Evolutionary conservation across 805 yeast species (phyloP).

Genomic region (Candida ulmi): DNA sequence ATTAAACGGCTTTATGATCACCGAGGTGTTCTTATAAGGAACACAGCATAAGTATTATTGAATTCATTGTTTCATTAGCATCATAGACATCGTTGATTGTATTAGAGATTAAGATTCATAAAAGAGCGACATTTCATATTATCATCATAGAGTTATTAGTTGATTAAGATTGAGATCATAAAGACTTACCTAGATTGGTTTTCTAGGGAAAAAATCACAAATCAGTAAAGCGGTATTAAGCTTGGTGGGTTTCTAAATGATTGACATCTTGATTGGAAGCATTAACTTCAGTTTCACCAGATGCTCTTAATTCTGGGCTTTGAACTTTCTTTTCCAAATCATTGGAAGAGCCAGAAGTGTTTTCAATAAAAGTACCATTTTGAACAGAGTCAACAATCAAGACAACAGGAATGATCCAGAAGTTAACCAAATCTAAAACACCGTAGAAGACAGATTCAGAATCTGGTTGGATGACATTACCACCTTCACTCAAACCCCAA

Average conservation of each 20-base stretch:
- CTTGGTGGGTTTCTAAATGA: background rate
- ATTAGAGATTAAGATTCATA: too few species aligned
- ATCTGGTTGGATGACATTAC: constrained; percentile 47
- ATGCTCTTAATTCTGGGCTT: constrained; percentile 22
- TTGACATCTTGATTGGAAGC: background rate
- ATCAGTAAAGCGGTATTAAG: background rate
- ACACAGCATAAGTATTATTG: too few species aligned
- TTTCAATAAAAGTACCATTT: constrained; percentile 13
- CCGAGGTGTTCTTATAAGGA: too few species aligned
- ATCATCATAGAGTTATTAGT: too few species aligned
- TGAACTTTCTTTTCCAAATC: constrained; percentile 15
- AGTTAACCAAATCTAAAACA: constrained; percentile 40
- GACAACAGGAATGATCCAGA: constrained; percentile 35
- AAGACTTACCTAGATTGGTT: too few species aligned
- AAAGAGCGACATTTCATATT: too few species aligned
- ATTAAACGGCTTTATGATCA: too few species aligned
- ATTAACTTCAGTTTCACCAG: constrained; percentile 29
- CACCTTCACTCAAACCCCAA: constrained; percentile 54
- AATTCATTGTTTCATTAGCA: too few species aligned
- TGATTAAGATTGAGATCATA: too few species aligned
- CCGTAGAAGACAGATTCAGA: constrained; percentile 53
- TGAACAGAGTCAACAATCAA: constrained; percentile 16
- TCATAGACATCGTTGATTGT: too few species aligned
- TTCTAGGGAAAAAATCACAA: too few species aligned
- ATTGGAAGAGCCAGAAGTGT: constrained; percentile 3